Evolutionary conservation across 2,329 filamentous ascomycete genomes (phyloP).

Genomic region (Thielaviopsis musarum): DNA sequence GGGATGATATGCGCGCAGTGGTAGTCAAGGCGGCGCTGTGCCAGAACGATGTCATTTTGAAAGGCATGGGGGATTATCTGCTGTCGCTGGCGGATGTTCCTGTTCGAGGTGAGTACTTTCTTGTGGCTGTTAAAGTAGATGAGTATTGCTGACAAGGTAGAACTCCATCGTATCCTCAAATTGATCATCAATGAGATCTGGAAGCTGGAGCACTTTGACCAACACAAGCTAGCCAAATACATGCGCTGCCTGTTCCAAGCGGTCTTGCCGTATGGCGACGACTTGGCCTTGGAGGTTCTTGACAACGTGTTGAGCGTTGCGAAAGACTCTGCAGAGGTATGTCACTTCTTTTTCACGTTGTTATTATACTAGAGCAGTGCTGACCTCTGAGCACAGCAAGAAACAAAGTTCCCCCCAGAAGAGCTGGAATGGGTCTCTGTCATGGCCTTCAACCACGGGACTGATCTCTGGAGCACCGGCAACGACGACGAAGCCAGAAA

Average conservation of each 20-base stretch:
- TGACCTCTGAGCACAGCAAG: constrained; percentile 10
- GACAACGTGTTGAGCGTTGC: constrained; percentile 44
- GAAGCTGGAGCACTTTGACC: constrained; percentile 36
- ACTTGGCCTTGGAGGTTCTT: constrained; percentile 40
- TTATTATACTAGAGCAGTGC: not conserved
- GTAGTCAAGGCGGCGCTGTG: constrained; percentile 34
- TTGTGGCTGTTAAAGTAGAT: not conserved
- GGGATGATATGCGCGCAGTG: constrained; percentile 46
- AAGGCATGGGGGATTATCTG: constrained; percentile 50
- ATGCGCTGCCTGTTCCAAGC: constrained; percentile 61
- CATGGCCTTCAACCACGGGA: constrained; percentile 50
- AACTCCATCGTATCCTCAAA: constrained; percentile 37
- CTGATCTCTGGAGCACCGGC: constrained; percentile 44
- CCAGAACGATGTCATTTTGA: constrained; percentile 30
- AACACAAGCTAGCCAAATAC: constrained; percentile 52
- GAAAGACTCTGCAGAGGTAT: constrained; percentile 30
- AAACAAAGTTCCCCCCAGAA: constrained; percentile 36
- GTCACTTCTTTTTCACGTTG: constrained; percentile 12
- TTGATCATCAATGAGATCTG: constrained; percentile 56
- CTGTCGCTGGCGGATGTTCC: constrained; percentile 34
- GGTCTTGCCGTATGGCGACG: constrained; percentile 39
- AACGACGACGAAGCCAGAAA: constrained; percentile 36
- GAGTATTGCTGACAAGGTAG: constrained; percentile 19
- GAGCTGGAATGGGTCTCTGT: constrained; percentile 66
- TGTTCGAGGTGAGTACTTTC: constrained; percentile 26